Percentiles rank a stretch among this genome's conserved stretches.
Evolutionary conservation across 257 asterid species (phyloP).

Genomic region (Solanum chilense): DNA sequence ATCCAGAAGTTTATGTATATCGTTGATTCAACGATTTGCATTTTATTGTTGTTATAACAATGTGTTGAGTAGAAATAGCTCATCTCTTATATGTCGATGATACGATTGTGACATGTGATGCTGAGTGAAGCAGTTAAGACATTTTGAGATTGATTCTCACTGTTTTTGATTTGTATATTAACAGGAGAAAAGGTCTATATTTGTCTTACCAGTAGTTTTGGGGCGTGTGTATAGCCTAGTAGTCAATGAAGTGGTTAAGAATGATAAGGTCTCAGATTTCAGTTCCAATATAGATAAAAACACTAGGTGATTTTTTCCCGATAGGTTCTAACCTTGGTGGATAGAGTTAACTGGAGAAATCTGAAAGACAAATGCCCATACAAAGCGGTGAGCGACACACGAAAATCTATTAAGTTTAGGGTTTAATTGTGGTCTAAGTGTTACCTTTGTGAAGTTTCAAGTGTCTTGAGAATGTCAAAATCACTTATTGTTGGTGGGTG

Average conservation of each 20-base stretch:
- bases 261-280: not conserved
- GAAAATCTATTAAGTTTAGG: not conserved
- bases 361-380: not conserved
- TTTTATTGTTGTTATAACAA: not conserved
- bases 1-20: not conserved
- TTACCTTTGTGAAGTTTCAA: not conserved
- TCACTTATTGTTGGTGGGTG: not conserved
- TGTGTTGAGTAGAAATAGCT: not conserved
- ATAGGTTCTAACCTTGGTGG: not conserved
- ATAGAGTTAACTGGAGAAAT: not conserved
- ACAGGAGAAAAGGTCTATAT: not conserved
- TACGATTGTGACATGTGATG: not conserved
- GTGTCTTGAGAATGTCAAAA: not conserved
- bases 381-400: not conserved
- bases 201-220: not conserved
- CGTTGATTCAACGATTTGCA: not conserved
- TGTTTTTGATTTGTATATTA: not conserved
- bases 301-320: not conserved
- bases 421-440: not conserved
- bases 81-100: not conserved
- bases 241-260: not conserved
- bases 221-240: not conserved
- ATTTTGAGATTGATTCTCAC: not conserved
- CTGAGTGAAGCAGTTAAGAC: not conserved
- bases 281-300: not conserved